Evolutionary conservation across 345 rosid species (phyloP).

Genomic region (Eucalyptus albens): DNA sequence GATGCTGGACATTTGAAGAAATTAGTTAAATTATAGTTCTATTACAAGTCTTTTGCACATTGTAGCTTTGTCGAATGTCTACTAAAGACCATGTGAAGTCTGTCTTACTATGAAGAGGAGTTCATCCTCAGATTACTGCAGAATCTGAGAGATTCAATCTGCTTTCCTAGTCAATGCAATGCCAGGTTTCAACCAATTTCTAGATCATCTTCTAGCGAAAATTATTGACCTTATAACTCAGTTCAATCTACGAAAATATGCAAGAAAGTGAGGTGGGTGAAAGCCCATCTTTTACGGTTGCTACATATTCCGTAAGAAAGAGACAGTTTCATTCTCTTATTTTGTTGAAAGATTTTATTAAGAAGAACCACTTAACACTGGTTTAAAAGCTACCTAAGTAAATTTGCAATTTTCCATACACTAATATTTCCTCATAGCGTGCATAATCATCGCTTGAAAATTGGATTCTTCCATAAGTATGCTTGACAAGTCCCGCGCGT

Average conservation of each 20-base stretch:
- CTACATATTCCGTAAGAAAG: background rate
- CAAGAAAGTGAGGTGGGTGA: background rate
- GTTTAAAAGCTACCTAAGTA: background rate
- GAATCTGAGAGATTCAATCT: background rate
- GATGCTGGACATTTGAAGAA: background rate
- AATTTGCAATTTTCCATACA: background rate
- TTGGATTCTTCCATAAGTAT: background rate
- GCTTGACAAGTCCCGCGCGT: background rate
- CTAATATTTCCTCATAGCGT: background rate
- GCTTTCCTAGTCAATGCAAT: background rate
- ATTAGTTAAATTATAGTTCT: background rate
- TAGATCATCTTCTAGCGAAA: background rate
- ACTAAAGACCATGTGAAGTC: background rate
- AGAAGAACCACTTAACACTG: background rate
- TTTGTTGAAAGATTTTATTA: background rate
- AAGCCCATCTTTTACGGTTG: background rate
- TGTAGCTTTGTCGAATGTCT: background rate
- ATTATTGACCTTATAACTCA: background rate
- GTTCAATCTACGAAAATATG: background rate
- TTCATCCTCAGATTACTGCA: background rate
- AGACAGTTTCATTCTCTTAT: background rate
- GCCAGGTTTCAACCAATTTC: background rate
- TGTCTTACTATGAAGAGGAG: background rate
- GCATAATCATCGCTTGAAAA: background rate
- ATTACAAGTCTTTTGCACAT: background rate